Conservation (phyloP, 2,329 filamentous ascomycete genomes). For the Fusarium sublunatum region DNA sequence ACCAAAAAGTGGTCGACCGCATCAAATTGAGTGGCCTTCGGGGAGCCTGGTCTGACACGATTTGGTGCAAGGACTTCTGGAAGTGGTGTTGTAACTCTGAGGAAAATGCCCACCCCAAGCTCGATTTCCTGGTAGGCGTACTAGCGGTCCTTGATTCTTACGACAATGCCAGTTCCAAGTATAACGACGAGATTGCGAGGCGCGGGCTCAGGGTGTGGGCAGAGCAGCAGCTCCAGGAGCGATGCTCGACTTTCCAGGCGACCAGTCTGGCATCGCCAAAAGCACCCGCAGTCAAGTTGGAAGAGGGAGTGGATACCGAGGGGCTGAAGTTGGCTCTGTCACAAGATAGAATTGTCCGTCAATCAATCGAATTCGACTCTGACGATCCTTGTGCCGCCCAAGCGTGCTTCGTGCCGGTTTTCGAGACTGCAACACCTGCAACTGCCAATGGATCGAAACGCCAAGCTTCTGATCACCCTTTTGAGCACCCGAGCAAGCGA, state of each 20-base stretch:
- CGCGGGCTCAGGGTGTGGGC: conserved; percentile 16
- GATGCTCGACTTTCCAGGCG: neutral
- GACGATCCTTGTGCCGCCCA: too few relatives aligned
- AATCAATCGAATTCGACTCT: conserved; percentile 1
- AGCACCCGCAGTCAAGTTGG: neutral
- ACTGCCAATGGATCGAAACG: conserved; percentile 2
- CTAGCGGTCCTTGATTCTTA: conserved; percentile 12
- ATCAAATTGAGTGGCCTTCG: neutral
- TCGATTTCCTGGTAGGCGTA: neutral
- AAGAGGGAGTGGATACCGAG: neutral
- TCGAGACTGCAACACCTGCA: neutral
- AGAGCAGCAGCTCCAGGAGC: neutral
- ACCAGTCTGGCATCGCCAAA: neutral
- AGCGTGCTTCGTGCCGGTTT: neutral
- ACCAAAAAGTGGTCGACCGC: neutral
- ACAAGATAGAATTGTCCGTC: neutral
- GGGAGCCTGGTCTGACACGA: neutral
- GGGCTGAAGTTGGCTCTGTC: neutral
- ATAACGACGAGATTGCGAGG: neutral
- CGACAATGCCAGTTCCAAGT: fast-evolving
- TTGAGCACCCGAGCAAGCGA: neutral
- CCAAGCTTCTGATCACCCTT: neutral
- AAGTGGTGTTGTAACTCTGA: conserved; percentile 1
- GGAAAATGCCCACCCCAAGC: neutral
- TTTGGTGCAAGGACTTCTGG: conserved; percentile 1